Percentiles rank a stretch among this genome's conserved stretches.
phyloP scores from a whole-genome alignment of 2,329 filamentous ascomycete species.

The Aspergillus japonicus region DNA sequence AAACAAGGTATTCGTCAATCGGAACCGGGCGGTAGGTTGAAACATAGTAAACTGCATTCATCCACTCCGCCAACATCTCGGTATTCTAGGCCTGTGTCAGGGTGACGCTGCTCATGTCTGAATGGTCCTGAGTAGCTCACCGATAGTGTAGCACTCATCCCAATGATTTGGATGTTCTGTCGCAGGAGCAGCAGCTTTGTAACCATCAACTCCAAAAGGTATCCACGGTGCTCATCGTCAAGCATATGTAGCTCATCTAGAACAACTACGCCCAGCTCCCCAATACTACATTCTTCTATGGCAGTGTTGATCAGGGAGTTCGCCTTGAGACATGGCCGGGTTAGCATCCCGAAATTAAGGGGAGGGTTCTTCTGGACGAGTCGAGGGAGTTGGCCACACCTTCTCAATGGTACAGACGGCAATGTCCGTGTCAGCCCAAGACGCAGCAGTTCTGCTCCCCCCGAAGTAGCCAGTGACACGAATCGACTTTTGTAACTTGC shows the following conservation, averaged over 20 bases:
- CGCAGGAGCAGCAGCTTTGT: slow-evolving; percentile 70
- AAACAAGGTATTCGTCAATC: slow-evolving; percentile 71
- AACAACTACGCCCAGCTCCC: slow-evolving; percentile 65
- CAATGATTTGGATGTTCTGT: slow-evolving; percentile 67
- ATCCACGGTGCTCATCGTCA: slow-evolving; percentile 72
- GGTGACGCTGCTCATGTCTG: neutral
- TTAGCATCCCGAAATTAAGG: neutral
- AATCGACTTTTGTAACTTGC: slow-evolving; percentile 58
- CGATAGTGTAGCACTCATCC: slow-evolving; percentile 77
- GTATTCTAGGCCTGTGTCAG: slow-evolving; percentile 59
- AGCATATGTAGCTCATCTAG: slow-evolving; percentile 82
- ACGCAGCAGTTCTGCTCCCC: slow-evolving; percentile 64
- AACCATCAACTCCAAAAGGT: slow-evolving; percentile 70
- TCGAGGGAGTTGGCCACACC: slow-evolving; percentile 38
- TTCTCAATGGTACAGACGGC: slow-evolving; percentile 80
- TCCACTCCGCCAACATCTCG: slow-evolving; percentile 66
- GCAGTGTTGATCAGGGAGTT: slow-evolving; percentile 72
- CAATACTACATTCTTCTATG: slow-evolving; percentile 67
- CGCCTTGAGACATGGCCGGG: slow-evolving; percentile 51
- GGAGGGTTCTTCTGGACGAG: neutral
- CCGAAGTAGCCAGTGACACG: slow-evolving; percentile 73
- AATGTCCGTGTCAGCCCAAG: slow-evolving; percentile 74
- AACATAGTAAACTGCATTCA: slow-evolving; percentile 68
- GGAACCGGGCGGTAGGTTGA: slow-evolving; percentile 74
- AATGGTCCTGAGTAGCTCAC: slow-evolving; percentile 44